Evolutionary conservation across 257 asterid genomes (phyloP).

Genomic region (Petunia secreta): DNA sequence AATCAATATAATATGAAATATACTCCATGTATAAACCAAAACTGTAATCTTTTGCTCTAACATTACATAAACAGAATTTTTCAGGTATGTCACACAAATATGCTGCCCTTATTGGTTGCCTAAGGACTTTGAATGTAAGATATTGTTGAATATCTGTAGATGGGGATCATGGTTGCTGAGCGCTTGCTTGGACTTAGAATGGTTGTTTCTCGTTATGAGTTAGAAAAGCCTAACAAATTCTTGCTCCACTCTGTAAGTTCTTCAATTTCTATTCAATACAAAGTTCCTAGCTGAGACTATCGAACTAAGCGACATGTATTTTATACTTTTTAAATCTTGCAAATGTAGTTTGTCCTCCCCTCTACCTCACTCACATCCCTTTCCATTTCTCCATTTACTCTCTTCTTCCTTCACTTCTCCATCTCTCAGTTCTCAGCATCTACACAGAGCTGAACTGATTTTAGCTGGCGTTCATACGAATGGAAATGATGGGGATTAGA

Average conservation of each 20-base stretch:
- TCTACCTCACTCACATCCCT: slow-evolving; percentile 11
- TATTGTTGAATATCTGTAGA: slow-evolving; percentile 20
- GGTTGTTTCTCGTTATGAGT: not conserved
- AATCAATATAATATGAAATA: not conserved
- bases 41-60: not conserved
- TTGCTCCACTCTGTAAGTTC: not conserved
- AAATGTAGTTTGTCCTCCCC: slow-evolving; percentile 17
- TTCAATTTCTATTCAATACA: not conserved
- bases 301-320: not conserved
- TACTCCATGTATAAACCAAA: not conserved
- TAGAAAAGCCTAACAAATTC: not conserved
- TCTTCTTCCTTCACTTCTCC: not conserved
- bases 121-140: not conserved
- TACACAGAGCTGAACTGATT: slow-evolving; percentile 7
- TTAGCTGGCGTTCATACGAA: not conserved
- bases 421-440: slow-evolving; percentile 23
- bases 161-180: not conserved
- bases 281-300: not conserved
- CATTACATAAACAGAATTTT: not conserved
- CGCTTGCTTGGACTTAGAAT: not conserved
- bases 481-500: not conserved
- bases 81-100: not conserved
- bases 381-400: slow-evolving; percentile 3
- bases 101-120: not conserved
- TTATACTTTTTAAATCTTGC: not conserved